Base-by-base conservation (phyloP, 306 rosid species). In the Canavalia gladiata region DNA sequence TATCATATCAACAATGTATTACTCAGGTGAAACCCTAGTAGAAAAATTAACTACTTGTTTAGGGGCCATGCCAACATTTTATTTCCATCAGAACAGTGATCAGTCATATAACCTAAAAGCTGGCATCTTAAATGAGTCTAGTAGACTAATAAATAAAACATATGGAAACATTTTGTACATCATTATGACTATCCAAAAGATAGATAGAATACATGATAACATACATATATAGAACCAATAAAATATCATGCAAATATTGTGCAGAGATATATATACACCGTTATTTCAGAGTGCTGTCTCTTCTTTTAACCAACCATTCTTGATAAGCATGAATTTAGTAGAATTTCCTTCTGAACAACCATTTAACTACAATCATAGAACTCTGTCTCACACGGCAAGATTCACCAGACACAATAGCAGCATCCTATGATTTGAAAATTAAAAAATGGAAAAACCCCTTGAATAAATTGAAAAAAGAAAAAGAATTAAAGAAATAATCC, bases 111-210 rank as follows among this genome's bases (percentile, higher is more conserved):
- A 72, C 37, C 49, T 37, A 63, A 62, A 37, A 51, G 42, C 52
- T 63, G 35, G 54, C 57, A 82, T 39, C 55, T 18, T 68, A 75
- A 75, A 59, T 30, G 47, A 82, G 51, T 49, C 45, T 56, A 56
- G 28, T 34, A 59, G 35, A 45, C 11, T 30, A 73, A n/a, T 33
- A 55, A 13, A 45, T 33, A 65, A 72, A 54, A 71, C 34, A 62
- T 58, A 46, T 18, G 70, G 63, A 46, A 34, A 65, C 37, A 50
- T 64, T 66, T 46, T 60, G 33, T 6, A 13, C 60, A 60, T 33
- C 64, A 58, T 42, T 74, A 42, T 75, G 47, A 31, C 71, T 33
- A 63, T 35, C 41, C 2, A 65, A 51, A 65, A 28, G 52, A 13
- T 29, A 25, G 35, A 68, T 78, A 52, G 55, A 43, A 66, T 29